Percentiles rank a stretch among this genome's conserved stretches.
These are phyloP conservation scores for Plantago coronopus DNA, from an alignment of 305 asterid species.

Conservation along the genomic window DNA sequence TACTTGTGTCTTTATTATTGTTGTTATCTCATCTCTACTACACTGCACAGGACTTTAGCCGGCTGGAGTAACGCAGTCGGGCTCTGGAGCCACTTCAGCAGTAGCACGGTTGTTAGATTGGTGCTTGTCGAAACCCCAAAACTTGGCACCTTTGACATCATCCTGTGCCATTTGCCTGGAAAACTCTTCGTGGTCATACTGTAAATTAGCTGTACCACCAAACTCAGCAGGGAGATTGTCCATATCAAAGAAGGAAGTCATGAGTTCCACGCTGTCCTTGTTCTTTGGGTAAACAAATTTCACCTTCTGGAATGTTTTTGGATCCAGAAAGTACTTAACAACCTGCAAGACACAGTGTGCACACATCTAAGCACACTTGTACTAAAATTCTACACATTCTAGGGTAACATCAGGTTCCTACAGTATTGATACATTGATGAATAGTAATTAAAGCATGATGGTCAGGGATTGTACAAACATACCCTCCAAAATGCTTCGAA, in stretches of 20 bases:
- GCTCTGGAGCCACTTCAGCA: conserved; percentile 62
- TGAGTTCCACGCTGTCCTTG: conserved; percentile 78
- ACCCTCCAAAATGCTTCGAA: conserved; percentile 97
- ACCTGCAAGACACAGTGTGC: conserved; percentile 44
- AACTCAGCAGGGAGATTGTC: conserved; percentile 89
- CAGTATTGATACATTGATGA: background rate
- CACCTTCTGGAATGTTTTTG: conserved; percentile 96
- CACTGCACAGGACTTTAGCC: conserved; percentile 27
- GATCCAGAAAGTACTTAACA: conserved; percentile 79
- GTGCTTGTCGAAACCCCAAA: conserved; percentile 69
- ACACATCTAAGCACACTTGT: background rate
- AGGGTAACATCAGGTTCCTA: too few species aligned
- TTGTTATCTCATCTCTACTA: background rate
- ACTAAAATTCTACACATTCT: too few species aligned
- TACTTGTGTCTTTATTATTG: background rate
- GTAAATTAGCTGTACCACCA: conserved; percentile 78
- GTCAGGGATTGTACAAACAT: conserved; percentile 17
- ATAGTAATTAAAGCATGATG: background rate
- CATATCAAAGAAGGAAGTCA: conserved; percentile 70
- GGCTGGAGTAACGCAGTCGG: conserved; percentile 38
- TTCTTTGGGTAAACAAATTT: conserved; percentile 89
- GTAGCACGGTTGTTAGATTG: conserved; percentile 35
- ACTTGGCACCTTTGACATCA: conserved; percentile 60
- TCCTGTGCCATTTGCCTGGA: conserved; percentile 77
- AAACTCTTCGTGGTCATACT: conserved; percentile 82